These are phyloP conservation scores for Cladosporium sp. DNA, from an alignment of 2,329 filamentous ascomycete species.

Conservation along the genomic window DNA sequence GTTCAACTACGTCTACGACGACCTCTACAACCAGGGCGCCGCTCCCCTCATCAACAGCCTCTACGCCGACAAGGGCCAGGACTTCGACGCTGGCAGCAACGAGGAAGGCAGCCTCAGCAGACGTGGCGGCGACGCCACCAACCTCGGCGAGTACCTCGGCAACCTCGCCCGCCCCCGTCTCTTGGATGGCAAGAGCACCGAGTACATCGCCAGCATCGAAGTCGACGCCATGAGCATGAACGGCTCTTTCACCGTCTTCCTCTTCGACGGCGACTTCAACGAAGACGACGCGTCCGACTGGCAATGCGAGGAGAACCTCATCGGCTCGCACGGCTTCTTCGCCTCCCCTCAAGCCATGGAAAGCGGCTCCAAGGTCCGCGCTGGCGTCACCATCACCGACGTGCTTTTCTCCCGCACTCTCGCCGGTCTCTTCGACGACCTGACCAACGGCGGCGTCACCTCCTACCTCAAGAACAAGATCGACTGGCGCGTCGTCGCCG, in stretches of 20 bases:
- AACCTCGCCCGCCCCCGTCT: not conserved
- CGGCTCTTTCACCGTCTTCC: conserved; percentile 59
- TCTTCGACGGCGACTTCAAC: conserved; percentile 59
- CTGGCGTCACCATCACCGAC: conserved; percentile 11
- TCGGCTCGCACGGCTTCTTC: conserved; percentile 57
- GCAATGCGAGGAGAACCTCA: conserved; percentile 50
- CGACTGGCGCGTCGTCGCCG: conserved; percentile 10
- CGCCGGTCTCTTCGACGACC: conserved; percentile 7
- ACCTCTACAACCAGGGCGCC: conserved; percentile 45
- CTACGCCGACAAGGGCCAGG: conserved; percentile 37
- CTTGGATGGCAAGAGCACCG: conserved; percentile 7
- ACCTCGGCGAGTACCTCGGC: conserved; percentile 6
- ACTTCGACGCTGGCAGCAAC: conserved; percentile 10
- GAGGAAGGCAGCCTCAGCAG: conserved; percentile 6
- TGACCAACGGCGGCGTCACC: conserved; percentile 11
- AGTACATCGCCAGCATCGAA: conserved; percentile 10
- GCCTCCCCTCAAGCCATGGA: conserved; percentile 16
- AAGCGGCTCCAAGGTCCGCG: conserved; percentile 8
- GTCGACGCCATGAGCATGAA: conserved; percentile 26
- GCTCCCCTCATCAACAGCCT: conserved; percentile 56
- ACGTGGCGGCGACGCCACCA: not conserved
- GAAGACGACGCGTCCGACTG: conserved; percentile 45
- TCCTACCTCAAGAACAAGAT: conserved; percentile 12
- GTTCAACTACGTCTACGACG: conserved; percentile 75
- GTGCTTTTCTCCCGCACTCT: conserved; percentile 4